Evolutionary conservation across 2,329 filamentous ascomycete genomes (phyloP), one percentile per base, ranked within the genome.

Genomic region (Calonectria ilicicola): DNA sequence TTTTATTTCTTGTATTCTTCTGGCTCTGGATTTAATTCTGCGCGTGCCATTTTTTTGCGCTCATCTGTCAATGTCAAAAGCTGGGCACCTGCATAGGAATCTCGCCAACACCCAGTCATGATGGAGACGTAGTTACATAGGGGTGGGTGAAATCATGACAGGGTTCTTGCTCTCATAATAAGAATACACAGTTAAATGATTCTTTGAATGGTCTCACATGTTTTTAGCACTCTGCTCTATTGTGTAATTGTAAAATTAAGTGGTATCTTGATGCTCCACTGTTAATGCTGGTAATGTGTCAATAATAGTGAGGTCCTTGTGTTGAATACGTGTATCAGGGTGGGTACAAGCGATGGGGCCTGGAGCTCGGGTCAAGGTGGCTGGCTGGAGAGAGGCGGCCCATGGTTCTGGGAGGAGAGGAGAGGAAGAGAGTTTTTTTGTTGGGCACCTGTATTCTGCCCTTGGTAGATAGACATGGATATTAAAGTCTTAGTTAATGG

Each of bases 291-390:
- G 51, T 46, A 7, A 10, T 15, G 35, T n/a, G 53, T 58, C 26
- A 40, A 58, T 58, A 58, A 23, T 38, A 40, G 32, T 23, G 53
- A 58, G 53, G 53, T 38, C 23, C 21, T 8, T 26, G n/a, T 60
- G 53, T 23, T 27, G 53, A 38, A 60, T 60, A 60, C 53, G 32
- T 60, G 53, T 60, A 60, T 60, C 35, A 40, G 53, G 29, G 53
- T 58, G 53, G 32, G 19, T 8, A 19, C 10, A n/a, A 46, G n/a
- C n/a, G n/a, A 23, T 47, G 44, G 44, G 44, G 53, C 26, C 53
- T 14, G 6, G 7, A 60, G 53, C n/a, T n/a, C 53, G 23, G 35
- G n/a, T 23, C n/a, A n/a, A 19, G 21, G 29, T 32, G 29, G 29
- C 29, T 5, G 53, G n/a, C n/a, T n/a, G n/a, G n/a, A n/a, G 38